Evolutionary conservation across 2,329 filamentous ascomycete genomes (phyloP), one percentile per base, ranked within the genome.

Genomic region (Colletotrichum sp.): DNA sequence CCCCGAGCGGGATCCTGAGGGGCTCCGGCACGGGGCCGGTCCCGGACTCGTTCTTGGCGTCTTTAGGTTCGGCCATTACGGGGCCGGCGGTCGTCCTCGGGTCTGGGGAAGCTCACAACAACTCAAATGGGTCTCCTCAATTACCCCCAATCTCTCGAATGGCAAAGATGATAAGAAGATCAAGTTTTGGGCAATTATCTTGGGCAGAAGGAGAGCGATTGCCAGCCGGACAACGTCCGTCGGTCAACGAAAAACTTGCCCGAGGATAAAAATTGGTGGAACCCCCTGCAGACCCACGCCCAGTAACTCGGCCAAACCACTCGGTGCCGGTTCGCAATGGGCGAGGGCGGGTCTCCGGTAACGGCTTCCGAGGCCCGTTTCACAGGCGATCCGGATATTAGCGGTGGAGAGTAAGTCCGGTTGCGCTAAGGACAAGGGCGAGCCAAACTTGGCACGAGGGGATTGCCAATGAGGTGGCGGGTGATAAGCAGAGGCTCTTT

Each of bases 301-400:
- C 4, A 32, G 34, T 22, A 74, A 52, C 12, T 60, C 68, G 68
- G 72, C 62, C 26, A 67, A 67, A 28, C 9, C 30, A 22, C 32
- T 67, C 68, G 36, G 60, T 62, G 62, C 72, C 72, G 72, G 62
- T 55, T 72, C 62, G 72, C 62, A 36, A 36, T 55, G 66, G 66
- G 15, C 32, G 30, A 44, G 52, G 34, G 48, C 22, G 55, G 69
- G 55, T 68, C 63, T 39, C 52, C 72, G 72, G 68, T 60, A 71
- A 22, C 52, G 52, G 22, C 39, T 63, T 62, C 55, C 62, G 62
- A 72, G 52, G 30, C 16, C 60, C 57, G 57, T 64, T 57, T 55
- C 48, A 68, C 9, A 55, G 48, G n/a, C 22, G 26, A 59, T 36
- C 10, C 26, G 36, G 63, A n/a, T 52, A 48, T 60, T 68, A 59